Conservation (phyloP, 768 basidiomycete species). For the Udeniomyces megalosporus region DNA sequence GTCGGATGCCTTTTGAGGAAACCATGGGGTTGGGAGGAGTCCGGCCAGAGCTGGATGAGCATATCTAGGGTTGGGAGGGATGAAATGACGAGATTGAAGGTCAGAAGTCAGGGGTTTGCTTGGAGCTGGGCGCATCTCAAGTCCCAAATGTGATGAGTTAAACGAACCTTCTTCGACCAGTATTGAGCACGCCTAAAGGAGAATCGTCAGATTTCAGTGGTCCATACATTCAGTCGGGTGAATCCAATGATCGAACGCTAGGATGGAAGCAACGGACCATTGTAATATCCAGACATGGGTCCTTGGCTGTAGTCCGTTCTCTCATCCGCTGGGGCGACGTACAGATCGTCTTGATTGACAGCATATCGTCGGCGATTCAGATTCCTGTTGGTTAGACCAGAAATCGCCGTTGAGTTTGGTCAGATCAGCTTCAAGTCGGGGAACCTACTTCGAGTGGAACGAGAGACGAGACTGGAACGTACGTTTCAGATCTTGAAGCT, state of each 20-base stretch:
- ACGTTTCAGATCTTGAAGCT: constrained; percentile 81
- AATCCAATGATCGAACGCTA: no score
- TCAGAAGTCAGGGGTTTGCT: not conserved
- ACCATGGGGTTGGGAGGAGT: constrained; percentile 81
- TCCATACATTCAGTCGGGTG: no score
- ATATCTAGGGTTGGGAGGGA: constrained; percentile 44
- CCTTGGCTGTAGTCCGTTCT: constrained; percentile 90
- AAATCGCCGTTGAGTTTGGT: not conserved
- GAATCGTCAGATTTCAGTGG: no score
- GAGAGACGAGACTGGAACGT: constrained; percentile 19
- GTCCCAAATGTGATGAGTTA: not conserved
- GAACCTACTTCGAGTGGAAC: not conserved
- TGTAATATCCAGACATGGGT: constrained; percentile 89
- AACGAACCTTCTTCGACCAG: constrained; percentile 10
- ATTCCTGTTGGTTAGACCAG: constrained; percentile 34
- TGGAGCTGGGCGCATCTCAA: not conserved
- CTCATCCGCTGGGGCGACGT: constrained; percentile 88
- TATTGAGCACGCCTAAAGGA: constrained; percentile 57
- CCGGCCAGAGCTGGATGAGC: constrained; percentile 93
- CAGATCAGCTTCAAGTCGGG: no score
- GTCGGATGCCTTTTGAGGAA: constrained; percentile 37
- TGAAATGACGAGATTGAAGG: not conserved
- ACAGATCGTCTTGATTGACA: constrained; percentile 81
- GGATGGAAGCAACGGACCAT: no score
- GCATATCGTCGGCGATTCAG: constrained; percentile 75